Conservation (phyloP, 176 grass and related monocot genomes). For the Zoysia pacifica region DNA sequence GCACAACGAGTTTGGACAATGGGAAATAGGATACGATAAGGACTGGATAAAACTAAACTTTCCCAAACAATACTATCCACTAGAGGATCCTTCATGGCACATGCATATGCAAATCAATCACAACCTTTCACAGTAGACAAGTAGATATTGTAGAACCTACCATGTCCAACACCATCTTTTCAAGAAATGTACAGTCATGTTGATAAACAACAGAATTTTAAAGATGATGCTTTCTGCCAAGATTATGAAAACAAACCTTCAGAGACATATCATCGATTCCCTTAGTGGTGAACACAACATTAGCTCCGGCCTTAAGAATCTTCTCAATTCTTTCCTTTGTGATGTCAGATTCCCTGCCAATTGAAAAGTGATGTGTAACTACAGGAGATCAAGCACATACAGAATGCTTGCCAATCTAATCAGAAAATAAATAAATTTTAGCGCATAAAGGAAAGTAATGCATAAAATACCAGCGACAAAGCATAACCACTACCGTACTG, state of each 20-base stretch:
- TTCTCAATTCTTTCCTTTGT: conserved; percentile 86
- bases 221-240: not conserved
- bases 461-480: not conserved
- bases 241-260: conserved; percentile 53
- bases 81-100: not conserved
- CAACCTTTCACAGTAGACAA: not conserved
- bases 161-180: not conserved
- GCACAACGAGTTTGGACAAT: no score
- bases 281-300: conserved; percentile 88
- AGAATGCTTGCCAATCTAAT: not conserved
- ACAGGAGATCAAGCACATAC: no score
- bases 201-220: not conserved
- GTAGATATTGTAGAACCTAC: not conserved
- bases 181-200: not conserved
- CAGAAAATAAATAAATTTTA: not conserved
- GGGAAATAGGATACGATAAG: no score
- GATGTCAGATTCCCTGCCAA: conserved; percentile 78
- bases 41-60: not conserved
- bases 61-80: not conserved
- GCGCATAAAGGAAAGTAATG: not conserved
- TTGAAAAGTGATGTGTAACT: not conserved
- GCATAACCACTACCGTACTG: not conserved
- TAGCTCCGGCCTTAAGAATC: conserved; percentile 80
- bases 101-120: not conserved
- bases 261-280: conserved; percentile 98